Conservation (phyloP, 192 early-diverging fungal genomes). For the Rhizophagus clarus region DNA sequence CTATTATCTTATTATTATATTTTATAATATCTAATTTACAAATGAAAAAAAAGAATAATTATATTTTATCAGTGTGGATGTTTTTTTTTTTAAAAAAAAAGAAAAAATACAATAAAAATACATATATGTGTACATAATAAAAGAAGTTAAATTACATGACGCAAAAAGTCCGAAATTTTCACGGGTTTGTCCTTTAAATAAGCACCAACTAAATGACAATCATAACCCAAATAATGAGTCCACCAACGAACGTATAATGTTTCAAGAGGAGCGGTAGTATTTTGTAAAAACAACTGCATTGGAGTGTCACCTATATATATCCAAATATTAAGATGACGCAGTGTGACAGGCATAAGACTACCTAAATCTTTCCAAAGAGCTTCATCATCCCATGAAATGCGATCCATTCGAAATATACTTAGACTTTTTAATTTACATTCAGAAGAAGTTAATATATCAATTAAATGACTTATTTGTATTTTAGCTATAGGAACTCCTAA, state of each 20-base stretch:
- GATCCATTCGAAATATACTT: constrained; percentile 25
- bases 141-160: constrained; percentile 3
- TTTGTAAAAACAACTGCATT: constrained; percentile 28
- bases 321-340: constrained; percentile 29
- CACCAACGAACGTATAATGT: constrained; percentile 31
- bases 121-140: not conserved
- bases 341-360: constrained; percentile 13
- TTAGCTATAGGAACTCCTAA: constrained; percentile 21
- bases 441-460: not conserved
- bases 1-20: no score
- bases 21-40: no score
- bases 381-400: constrained; percentile 3
- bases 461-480: constrained; percentile 9
- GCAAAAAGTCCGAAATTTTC: constrained; percentile 1
- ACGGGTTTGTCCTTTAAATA: constrained; percentile 11
- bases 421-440: constrained; percentile 21
- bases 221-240: constrained; percentile 19
- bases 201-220: constrained; percentile 11
- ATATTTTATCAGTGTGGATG: no score
- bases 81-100: not conserved
- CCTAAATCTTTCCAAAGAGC: constrained; percentile 16
- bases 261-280: constrained; percentile 17
- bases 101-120: constrained; percentile 2
- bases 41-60: no score
- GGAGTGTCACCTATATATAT: constrained; percentile 21